These are phyloP conservation scores for Acanthamoeba castellanii DNA, from an alignment of 208 protist genomes.

Conservation along the genomic window DNA sequence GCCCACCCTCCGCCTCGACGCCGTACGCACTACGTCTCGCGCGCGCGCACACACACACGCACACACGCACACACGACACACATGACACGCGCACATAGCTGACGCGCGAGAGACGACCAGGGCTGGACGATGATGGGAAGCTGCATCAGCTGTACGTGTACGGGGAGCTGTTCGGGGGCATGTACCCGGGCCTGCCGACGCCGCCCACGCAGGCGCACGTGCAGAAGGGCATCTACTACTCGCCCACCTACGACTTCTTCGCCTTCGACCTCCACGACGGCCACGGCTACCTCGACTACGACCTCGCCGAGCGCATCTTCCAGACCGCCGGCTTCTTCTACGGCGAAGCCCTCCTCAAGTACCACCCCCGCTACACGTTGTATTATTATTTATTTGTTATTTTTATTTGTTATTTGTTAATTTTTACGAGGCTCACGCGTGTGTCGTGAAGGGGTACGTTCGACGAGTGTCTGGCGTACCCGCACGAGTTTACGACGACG, in stretches of 20 bases:
- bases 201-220: background rate
- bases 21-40: background rate
- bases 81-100: background rate
- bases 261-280: conserved; percentile 29
- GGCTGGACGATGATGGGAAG: background rate
- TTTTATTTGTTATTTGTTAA: background rate
- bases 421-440: background rate
- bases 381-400: background rate
- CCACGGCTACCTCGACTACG: conserved; percentile 17
- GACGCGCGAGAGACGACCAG: background rate
- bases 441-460: background rate
- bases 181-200: conserved; percentile 24
- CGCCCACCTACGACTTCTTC: conserved; percentile 33
- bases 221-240: conserved; percentile 49
- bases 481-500: conserved; percentile 23
- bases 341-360: background rate
- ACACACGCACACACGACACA: background rate
- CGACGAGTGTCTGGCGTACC: conserved; percentile 1
- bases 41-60: background rate
- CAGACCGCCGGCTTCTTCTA: conserved; percentile 12
- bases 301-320: conserved; percentile 16
- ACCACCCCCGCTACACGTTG: background rate
- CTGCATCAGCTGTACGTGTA: conserved; percentile 18
- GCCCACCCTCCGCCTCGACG: background rate
- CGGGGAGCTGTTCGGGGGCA: conserved; percentile 11